Evolutionary conservation across 768 basidiomycete species (phyloP), one percentile per base, ranked within the genome.

Genomic region (Boletus sp.): DNA sequence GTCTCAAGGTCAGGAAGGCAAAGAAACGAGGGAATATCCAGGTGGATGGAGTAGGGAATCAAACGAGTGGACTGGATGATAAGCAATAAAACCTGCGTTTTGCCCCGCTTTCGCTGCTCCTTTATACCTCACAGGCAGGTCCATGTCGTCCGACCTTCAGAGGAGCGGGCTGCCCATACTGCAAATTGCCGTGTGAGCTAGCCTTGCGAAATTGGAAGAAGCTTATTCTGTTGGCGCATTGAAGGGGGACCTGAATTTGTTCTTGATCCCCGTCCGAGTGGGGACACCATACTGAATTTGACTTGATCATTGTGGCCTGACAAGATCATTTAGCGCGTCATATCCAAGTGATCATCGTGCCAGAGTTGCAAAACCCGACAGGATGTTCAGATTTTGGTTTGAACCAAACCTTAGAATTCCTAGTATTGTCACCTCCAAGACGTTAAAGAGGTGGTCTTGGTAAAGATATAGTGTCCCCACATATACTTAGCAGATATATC

Each of bases 1-100:
- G 33, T 17, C 50, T 61, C 15, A 65, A 30, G 28, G 61, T 56
- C n/a, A 58, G 51, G 46, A 63, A 28, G 18, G 63, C 49, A 46
- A 66, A 40, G 51, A 62, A 10, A 24, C 62, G 61, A 63, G 66
- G 46, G 48, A 65, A 58, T 59, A 51, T 47, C 18, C 11, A 17
- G 41, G 29, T 49, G 39, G 51, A 35, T 41, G 48, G 37, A 11
- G 12, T 5, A 15, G 37, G 30, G 39, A 37, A 18, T 17, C 33
- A 32, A 52, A 53, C 30, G 44, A 54, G 42, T 28, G 54, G 50
- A 56, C 44, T 44, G 51, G 51, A 15, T 35, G 42, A 49, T 50
- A 49, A 36, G 51, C 1, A 10, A 33, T n/a, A 30, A 50, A n/a
- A 28, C 47, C 57, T 52, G 50, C 1, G 4, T 20, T 42, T 15